These are phyloP conservation scores for Grosmannia clavigera DNA, from an alignment of 2,329 filamentous ascomycete species.

Conservation along the genomic window DNA sequence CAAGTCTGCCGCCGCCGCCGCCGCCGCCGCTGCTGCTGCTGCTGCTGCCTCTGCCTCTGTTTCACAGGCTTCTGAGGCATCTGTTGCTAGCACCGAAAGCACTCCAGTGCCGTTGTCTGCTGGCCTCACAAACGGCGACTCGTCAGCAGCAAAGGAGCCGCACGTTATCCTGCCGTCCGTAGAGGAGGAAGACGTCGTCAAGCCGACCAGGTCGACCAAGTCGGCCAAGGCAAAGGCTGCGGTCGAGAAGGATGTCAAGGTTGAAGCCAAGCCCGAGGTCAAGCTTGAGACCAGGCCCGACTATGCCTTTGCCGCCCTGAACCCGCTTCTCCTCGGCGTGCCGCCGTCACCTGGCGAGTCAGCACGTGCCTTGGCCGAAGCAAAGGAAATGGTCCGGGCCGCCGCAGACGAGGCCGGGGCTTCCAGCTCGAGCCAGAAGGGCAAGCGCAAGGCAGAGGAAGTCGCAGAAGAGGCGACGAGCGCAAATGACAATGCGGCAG, in stretches of 20 bases:
- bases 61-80: conserved; percentile 25
- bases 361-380: conserved; percentile 71
- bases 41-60: conserved; percentile 9
- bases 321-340: conserved; percentile 56
- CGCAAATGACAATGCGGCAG: conserved; percentile 27
- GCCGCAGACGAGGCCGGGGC: conserved; percentile 27
- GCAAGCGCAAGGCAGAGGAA: conserved; percentile 66
- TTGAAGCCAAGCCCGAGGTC: conserved; percentile 53
- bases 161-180: conserved; percentile 31
- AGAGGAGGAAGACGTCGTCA: conserved; percentile 25
- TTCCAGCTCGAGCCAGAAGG: conserved; percentile 32
- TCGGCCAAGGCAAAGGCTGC: background rate
- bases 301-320: conserved; percentile 56
- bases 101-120: conserved; percentile 15
- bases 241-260: conserved; percentile 25
- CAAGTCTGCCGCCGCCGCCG: conserved; percentile 23
- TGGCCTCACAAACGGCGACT: conserved; percentile 18
- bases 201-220: conserved; percentile 1
- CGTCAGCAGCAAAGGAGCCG: background rate
- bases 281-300: conserved; percentile 39
- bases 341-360: conserved; percentile 67
- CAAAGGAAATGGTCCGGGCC: conserved; percentile 68
- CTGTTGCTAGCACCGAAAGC: conserved; percentile 17
- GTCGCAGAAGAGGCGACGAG: conserved; percentile 48
- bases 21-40: conserved; percentile 16